Evolutionary conservation across 2,329 filamentous ascomycete species (phyloP).

Genomic region (Colletotrichum sp.): DNA sequence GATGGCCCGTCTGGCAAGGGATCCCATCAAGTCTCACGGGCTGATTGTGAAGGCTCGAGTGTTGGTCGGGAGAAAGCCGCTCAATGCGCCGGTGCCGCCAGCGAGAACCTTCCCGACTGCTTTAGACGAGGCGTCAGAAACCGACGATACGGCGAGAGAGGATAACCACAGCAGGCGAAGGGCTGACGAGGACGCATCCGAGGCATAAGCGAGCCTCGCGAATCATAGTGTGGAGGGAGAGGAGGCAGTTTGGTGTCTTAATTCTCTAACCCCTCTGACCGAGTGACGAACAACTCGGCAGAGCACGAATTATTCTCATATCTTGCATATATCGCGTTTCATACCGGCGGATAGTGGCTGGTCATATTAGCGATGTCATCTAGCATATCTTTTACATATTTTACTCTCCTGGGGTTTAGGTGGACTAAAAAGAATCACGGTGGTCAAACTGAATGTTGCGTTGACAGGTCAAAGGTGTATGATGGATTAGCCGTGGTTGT

Average conservation of each 20-base stretch:
- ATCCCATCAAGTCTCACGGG: slow-evolving; percentile 44
- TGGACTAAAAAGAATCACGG: neutral
- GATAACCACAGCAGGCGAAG: neutral
- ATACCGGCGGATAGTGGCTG: neutral
- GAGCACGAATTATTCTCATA: slow-evolving; percentile 16
- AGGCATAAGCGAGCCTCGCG: neutral
- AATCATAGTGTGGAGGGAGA: neutral
- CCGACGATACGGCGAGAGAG: slow-evolving; percentile 18
- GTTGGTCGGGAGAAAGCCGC: slow-evolving; percentile 56
- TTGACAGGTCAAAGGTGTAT: neutral
- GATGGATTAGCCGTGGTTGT: neutral
- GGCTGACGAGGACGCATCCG: neutral
- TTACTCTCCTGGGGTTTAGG: neutral
- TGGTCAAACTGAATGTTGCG: neutral
- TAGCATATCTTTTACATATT: neutral
- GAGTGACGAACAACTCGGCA: slow-evolving; percentile 10
- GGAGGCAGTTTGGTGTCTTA: neutral
- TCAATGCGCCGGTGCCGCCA: neutral
- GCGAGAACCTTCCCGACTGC: neutral
- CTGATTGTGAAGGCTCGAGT: slow-evolving; percentile 55
- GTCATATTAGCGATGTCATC: neutral
- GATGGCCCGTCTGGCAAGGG: slow-evolving; percentile 52
- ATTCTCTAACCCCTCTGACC: neutral
- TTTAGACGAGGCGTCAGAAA: slow-evolving; percentile 16
- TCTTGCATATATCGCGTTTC: slow-evolving; percentile 4